These are phyloP conservation scores for Noccaea bulbosa DNA, from an alignment of 345 rosid species.

Conservation along the genomic window DNA sequence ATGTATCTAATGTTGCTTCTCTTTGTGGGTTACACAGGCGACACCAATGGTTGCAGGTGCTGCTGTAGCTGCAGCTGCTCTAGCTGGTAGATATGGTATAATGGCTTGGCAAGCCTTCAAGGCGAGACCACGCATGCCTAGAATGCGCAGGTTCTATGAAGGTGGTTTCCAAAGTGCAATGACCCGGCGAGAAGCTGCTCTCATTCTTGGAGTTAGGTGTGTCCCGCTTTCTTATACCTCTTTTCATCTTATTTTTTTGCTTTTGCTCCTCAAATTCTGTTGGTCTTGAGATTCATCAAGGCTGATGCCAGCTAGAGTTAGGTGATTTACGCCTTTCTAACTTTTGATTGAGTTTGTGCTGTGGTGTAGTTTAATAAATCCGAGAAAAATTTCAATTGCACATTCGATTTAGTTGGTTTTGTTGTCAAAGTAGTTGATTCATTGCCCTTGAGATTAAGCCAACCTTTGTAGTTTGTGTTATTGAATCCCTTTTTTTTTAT, in stretches of 20 bases:
- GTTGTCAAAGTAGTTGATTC: slow-evolving; percentile 1
- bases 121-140: slow-evolving; percentile 64
- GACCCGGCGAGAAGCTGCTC: slow-evolving; percentile 87
- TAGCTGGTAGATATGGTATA: slow-evolving; percentile 76
- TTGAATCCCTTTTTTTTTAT: not conserved
- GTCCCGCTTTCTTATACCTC: not conserved
- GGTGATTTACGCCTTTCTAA: not conserved
- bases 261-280: not conserved
- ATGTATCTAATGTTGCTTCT: slow-evolving; percentile 9
- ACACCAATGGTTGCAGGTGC: slow-evolving; percentile 67
- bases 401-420: too few relatives aligned
- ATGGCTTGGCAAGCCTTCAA: slow-evolving; percentile 92
- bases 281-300: not conserved
- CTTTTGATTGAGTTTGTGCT: too few relatives aligned
- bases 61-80: slow-evolving; percentile 85
- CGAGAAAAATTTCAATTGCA: too few relatives aligned
- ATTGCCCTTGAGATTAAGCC: not conserved
- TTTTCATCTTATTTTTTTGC: not conserved
- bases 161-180: slow-evolving; percentile 80
- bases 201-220: slow-evolving; percentile 84
- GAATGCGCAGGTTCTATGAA: slow-evolving; percentile 69
- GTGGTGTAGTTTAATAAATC: too few relatives aligned
- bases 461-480: not conserved
- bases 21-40: slow-evolving; percentile 46
- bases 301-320: not conserved